These are phyloP conservation scores for Nigrospora sphaerica DNA, from an alignment of 2,329 filamentous ascomycete species.

Conservation along the genomic window DNA sequence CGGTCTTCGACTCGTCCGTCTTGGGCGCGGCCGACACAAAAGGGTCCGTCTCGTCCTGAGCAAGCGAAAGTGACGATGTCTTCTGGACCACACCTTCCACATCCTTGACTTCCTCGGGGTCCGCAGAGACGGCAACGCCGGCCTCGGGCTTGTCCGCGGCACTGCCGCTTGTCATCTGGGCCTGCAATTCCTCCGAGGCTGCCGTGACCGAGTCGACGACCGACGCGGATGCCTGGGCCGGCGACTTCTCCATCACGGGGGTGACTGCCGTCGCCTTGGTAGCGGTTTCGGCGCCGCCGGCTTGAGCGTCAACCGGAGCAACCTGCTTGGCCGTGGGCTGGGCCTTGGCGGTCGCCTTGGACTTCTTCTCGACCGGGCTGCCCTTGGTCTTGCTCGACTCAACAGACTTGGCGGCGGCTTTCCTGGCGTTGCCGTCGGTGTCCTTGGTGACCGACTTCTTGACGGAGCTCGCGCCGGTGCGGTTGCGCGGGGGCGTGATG, in stretches of 20 bases:
- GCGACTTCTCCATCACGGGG: conserved; percentile 5
- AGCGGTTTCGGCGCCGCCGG: conserved; percentile 5
- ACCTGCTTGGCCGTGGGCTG: conserved; percentile 17
- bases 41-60: too few relatives aligned
- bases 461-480: conserved; percentile 4
- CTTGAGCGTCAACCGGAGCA: conserved; percentile 11
- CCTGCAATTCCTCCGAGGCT: conserved; percentile 3
- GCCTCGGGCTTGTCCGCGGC: conserved; percentile 1
- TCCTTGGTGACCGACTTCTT: conserved; percentile 11
- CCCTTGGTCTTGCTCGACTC: conserved; percentile 13
- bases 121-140: conserved; percentile 6
- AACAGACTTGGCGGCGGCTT: conserved; percentile 15
- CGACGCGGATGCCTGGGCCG: conserved; percentile 1
- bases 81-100: conserved; percentile 17
- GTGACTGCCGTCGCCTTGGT: conserved; percentile 5
- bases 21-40: too few relatives aligned
- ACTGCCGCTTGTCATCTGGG: conserved; percentile 6
- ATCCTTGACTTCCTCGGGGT: conserved; percentile 16
- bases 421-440: conserved; percentile 15
- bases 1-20: too few relatives aligned
- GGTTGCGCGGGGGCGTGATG: conserved; percentile 40
- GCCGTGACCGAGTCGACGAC: conserved; percentile 1
- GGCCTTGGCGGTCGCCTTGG: conserved; percentile 2
- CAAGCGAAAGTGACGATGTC: neutral
- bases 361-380: neutral